phyloP scores from a whole-genome alignment of 495 filamentous ascomycete species.

The Filosporella fistucella region DNA sequence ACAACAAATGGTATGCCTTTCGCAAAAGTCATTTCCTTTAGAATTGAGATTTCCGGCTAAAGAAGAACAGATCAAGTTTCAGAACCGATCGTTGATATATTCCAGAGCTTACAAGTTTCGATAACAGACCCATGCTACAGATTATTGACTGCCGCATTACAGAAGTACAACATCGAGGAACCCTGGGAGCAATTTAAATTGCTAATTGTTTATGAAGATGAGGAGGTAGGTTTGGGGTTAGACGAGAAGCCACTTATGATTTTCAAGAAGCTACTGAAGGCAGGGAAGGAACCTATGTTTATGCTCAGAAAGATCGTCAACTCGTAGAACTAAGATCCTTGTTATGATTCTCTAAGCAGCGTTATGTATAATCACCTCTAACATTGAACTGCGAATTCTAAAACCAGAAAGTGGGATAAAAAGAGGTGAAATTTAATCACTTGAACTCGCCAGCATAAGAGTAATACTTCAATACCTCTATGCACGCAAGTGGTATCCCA shows the following conservation, averaged over 20 bases:
- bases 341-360: no score
- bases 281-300: constrained; percentile 96
- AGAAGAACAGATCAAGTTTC: constrained; percentile 25
- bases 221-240: constrained; percentile 84
- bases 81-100: constrained; percentile 71
- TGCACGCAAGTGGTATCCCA: no score
- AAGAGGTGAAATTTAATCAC: no score
- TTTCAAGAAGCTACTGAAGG: constrained; percentile 91
- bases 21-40: not conserved
- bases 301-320: constrained; percentile 28
- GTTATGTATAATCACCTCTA: no score
- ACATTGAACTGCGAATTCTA: no score
- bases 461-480: no score
- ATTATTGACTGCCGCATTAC: constrained; percentile 86
- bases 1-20: not conserved
- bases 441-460: no score
- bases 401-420: no score
- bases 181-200: constrained; percentile 92
- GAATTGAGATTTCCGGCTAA: not conserved
- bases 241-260: constrained; percentile 87
- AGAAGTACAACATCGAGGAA: constrained; percentile 94
- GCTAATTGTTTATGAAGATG: constrained; percentile 93
- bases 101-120: constrained; percentile 91
- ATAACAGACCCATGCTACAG: constrained; percentile 96
- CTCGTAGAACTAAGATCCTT: no score